These are phyloP conservation scores for Podaxis rugospora DNA, from an alignment of 768 basidiomycete genomes.

Conservation along the genomic window DNA sequence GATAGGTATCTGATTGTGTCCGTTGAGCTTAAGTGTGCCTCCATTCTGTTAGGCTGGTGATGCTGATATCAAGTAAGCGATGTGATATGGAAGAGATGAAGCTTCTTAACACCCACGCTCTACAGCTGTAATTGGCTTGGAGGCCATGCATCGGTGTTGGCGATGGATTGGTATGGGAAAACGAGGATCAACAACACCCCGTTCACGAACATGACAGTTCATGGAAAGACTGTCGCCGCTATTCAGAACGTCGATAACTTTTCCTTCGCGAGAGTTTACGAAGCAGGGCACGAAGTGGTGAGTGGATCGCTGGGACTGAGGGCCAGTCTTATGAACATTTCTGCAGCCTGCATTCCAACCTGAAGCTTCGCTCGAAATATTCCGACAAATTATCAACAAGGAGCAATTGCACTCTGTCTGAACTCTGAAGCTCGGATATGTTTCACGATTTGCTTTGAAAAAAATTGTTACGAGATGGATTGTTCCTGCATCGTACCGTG, in stretches of 20 bases:
- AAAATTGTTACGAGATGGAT: too few species aligned
- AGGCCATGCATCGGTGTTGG: constrained; percentile 34
- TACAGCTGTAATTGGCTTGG: constrained; percentile 46
- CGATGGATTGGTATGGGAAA: constrained; percentile 46
- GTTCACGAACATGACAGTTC: constrained; percentile 53
- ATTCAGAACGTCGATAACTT: constrained; percentile 65
- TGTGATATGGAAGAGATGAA: neutral
- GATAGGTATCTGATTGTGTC: neutral
- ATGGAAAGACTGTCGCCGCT: constrained; percentile 47
- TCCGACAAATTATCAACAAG: constrained; percentile 47
- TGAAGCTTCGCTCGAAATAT: constrained; percentile 51
- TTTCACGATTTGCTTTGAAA: too few species aligned
- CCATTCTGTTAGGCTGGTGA: constrained; percentile 34
- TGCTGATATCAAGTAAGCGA: constrained; percentile 44
- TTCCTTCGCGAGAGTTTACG: constrained; percentile 63
- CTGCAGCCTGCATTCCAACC: constrained; percentile 60
- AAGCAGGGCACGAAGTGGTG: constrained; percentile 61
- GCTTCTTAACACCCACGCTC: neutral
- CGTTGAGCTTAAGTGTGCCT: constrained; percentile 5
- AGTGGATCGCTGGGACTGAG: constrained; percentile 19
- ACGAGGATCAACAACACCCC: constrained; percentile 29
- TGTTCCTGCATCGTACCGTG: too few species aligned
- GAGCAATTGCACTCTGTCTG: constrained; percentile 50
- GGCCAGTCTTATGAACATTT: neutral
- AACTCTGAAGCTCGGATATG: neutral